Evolutionary conservation across 139 green algal genomes (phyloP).

Genomic region (Pseudopediastrum boryanum): DNA sequence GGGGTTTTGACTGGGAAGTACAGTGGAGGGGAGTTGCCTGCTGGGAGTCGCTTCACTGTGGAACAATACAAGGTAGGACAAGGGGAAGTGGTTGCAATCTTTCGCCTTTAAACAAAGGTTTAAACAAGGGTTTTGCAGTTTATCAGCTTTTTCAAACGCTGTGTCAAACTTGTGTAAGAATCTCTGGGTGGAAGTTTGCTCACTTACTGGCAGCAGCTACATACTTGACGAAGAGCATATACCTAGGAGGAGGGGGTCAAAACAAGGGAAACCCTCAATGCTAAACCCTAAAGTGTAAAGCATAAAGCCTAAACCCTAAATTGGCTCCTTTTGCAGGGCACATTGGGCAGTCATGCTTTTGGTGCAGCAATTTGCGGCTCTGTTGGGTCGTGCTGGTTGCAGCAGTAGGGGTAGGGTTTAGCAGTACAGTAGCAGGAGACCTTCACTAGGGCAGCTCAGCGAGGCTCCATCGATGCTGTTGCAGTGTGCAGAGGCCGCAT

Average conservation of each 20-base stretch:
- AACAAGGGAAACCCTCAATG: no score
- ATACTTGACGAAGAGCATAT: background rate
- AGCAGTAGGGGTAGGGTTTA: no score
- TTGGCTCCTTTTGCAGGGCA: background rate
- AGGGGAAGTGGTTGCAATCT: background rate
- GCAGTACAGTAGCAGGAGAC: no score
- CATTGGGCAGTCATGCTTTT: no score
- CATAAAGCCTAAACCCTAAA: background rate
- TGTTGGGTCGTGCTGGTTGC: no score
- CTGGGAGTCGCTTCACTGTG: constrained; percentile 68
- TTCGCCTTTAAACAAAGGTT: background rate
- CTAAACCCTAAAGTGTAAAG: background rate
- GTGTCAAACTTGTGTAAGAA: background rate
- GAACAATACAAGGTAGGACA: constrained; percentile 80
- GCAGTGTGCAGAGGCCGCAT: background rate
- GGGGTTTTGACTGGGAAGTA: constrained; percentile 91
- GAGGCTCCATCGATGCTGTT: background rate
- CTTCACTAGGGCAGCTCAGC: no score
- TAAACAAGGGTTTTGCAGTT: constrained; percentile 9
- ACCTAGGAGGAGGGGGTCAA: background rate
- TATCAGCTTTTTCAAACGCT: background rate
- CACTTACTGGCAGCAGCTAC: background rate
- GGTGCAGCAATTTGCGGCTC: no score
- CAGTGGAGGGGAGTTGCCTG: constrained; percentile 61
- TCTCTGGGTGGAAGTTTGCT: background rate